Evolutionary conservation across 2,329 filamentous ascomycete species (phyloP).

Genomic region (Ophiocordyceps robertsii): DNA sequence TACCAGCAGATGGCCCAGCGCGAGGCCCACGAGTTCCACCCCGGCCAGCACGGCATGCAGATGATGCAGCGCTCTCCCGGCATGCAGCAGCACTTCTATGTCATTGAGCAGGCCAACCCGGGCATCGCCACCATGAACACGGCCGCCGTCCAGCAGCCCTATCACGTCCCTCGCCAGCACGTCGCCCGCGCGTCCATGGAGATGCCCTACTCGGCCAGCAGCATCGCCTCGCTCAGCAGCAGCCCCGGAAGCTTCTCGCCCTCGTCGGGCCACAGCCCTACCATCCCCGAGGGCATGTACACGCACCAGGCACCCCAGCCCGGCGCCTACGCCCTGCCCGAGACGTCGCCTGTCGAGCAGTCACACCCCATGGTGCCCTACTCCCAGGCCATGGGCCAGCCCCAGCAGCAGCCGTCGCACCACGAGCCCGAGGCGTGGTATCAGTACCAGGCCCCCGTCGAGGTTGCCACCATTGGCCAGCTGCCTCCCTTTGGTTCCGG

Average conservation of each 20-base stretch:
- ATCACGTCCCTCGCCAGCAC: conserved; percentile 37
- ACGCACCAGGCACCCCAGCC: conserved; percentile 37
- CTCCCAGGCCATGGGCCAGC: conserved; percentile 23
- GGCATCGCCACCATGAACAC: conserved; percentile 49
- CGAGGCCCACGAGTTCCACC: neutral
- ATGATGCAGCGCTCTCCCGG: conserved; percentile 35
- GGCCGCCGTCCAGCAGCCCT: conserved; percentile 32
- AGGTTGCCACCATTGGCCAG: conserved; percentile 39
- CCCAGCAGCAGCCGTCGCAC: conserved; percentile 12
- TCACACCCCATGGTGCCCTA: conserved; percentile 28
- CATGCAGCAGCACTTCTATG: conserved; percentile 38
- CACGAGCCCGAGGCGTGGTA: conserved; percentile 39
- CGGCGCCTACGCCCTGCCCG: conserved; percentile 33
- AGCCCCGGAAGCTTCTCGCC: conserved; percentile 47
- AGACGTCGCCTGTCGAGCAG: conserved; percentile 32
- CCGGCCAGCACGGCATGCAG: conserved; percentile 23
- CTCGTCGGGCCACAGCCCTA: conserved; percentile 37
- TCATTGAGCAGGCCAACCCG: conserved; percentile 48
- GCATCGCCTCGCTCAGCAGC: conserved; percentile 39
- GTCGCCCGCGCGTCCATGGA: conserved; percentile 32
- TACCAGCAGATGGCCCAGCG: conserved; percentile 27
- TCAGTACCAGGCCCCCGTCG: conserved; percentile 43
- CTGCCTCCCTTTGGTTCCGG: conserved; percentile 33
- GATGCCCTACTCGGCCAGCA: conserved; percentile 35
- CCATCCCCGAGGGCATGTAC: conserved; percentile 42